A percentile compares a stretch with the other conserved stretches of the same genome.
Conservation (phyloP, 202 grass and related monocot species). For the Zizania palustris region DNA sequence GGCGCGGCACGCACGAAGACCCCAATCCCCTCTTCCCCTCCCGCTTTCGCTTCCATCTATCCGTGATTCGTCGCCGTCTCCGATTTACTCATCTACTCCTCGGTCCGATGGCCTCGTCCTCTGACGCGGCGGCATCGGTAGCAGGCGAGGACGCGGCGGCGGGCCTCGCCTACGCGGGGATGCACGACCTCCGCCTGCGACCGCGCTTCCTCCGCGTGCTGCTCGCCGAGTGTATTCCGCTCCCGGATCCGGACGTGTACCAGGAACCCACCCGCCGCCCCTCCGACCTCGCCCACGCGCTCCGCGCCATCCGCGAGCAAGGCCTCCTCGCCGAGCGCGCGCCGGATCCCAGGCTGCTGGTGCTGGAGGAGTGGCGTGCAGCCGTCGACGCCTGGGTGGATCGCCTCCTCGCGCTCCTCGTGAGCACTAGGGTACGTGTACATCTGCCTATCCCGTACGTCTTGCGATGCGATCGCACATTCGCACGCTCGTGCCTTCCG, state of each 20-base stretch:
- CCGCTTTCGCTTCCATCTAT: too few relatives aligned
- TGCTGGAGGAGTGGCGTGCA: conserved; percentile 47
- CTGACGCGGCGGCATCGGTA: not conserved
- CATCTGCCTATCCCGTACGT: not conserved
- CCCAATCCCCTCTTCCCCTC: too few relatives aligned
- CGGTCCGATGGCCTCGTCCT: not conserved
- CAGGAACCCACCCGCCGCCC: not conserved
- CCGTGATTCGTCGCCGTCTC: too few relatives aligned
- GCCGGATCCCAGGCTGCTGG: conserved; percentile 22
- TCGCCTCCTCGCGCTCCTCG: conserved; percentile 41
- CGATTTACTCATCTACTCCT: not conserved
- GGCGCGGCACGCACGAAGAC: too few relatives aligned
- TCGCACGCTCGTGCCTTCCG: not conserved
- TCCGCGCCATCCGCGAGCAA: conserved; percentile 45
- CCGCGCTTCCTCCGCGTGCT: conserved; percentile 45
- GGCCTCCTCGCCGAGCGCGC: conserved; percentile 54
- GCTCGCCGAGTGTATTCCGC: conserved; percentile 24
- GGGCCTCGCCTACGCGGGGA: conserved; percentile 5
- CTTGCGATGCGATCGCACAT: not conserved
- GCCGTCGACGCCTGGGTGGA: conserved; percentile 60
- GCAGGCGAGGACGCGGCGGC: not conserved
- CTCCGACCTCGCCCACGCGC: conserved; percentile 37
- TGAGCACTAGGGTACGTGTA: conserved; percentile 48
- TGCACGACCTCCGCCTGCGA: conserved; percentile 45
- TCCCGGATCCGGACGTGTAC: conserved; percentile 26